These are phyloP conservation scores for Lentinula sp. DNA, from an alignment of 768 basidiomycete genomes.

Conservation along the genomic window DNA sequence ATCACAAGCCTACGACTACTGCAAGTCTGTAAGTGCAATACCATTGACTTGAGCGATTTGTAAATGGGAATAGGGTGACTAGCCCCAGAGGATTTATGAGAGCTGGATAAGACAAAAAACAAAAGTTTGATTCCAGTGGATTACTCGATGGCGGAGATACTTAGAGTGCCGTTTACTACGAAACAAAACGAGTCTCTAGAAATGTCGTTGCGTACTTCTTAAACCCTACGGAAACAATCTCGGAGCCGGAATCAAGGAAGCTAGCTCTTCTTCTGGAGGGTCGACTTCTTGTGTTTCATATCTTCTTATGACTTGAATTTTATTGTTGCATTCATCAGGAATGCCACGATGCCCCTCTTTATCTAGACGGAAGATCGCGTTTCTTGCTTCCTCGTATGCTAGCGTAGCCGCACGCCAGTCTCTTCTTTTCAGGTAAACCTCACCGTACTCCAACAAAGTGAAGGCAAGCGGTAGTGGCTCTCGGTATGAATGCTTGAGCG, in stretches of 20 bases:
- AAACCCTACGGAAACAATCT: not conserved
- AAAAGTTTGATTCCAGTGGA: too few species aligned
- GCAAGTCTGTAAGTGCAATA: too few species aligned
- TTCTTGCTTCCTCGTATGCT: constrained; percentile 1
- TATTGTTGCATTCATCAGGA: not conserved
- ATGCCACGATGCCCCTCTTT: not conserved
- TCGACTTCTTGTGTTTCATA: not conserved
- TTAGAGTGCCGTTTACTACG: too few species aligned
- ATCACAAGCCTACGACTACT: too few species aligned
- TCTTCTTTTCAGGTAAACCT: not conserved
- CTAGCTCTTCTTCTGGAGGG: not conserved
- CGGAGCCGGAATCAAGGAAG: not conserved
- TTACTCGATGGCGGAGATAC: too few species aligned
- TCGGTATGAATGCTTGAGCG: not conserved
- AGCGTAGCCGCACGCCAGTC: constrained; percentile 1
- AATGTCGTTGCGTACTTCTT: too few species aligned
- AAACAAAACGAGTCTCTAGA: too few species aligned
- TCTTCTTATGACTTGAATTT: not conserved
- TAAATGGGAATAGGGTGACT: too few species aligned
- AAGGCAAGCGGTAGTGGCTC: not conserved
- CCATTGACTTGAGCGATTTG: too few species aligned
- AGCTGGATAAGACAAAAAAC: too few species aligned
- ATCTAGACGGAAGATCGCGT: not conserved
- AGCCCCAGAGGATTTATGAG: too few species aligned
- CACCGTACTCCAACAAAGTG: not conserved